phyloP scores from a whole-genome alignment of 768 basidiomycete genomes.

The Lyophyllum decastes region DNA sequence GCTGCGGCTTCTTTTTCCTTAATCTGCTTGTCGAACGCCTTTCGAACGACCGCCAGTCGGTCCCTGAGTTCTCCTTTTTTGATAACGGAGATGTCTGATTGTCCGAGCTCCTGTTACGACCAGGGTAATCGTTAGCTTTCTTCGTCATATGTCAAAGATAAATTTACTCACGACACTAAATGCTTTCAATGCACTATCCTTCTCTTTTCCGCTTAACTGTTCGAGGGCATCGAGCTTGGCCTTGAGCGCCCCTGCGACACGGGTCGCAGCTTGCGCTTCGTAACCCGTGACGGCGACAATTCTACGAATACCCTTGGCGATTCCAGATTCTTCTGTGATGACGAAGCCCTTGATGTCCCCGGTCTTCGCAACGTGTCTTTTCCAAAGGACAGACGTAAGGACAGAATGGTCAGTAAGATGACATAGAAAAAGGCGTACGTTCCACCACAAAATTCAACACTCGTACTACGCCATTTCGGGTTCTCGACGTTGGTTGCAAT shows the following conservation, averaged over 20 bases:
- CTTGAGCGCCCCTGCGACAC: conserved; percentile 63
- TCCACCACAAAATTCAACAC: conserved; percentile 98
- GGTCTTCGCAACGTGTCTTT: conserved; percentile 91
- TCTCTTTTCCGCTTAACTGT: conserved; percentile 66
- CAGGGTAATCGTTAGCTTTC: neutral
- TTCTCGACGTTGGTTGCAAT: conserved; percentile 85
- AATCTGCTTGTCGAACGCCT: conserved; percentile 80
- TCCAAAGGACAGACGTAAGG: neutral
- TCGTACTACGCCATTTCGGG: conserved; percentile 88
- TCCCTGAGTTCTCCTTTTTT: conserved; percentile 81
- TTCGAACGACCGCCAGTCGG: conserved; percentile 67
- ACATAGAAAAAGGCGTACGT: conserved; percentile 60
- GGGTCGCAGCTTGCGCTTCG: conserved; percentile 83
- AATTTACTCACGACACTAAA: conserved; percentile 63
- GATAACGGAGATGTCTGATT: conserved; percentile 86
- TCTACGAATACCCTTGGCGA: conserved; percentile 96
- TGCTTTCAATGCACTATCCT: conserved; percentile 86
- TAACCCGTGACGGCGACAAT: conserved; percentile 94
- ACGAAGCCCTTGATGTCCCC: conserved; percentile 97
- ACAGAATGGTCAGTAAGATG: neutral
- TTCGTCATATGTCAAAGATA: neutral
- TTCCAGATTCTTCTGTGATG: conserved; percentile 93
- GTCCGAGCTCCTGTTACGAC: conserved; percentile 75
- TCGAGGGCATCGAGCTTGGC: conserved; percentile 65
- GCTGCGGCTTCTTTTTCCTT: conserved; percentile 80